A percentile compares a stretch with the other conserved stretches of the same genome.
Conservation (phyloP, 352 stramenopile genomes). For the Pythium brassicae region DNA sequence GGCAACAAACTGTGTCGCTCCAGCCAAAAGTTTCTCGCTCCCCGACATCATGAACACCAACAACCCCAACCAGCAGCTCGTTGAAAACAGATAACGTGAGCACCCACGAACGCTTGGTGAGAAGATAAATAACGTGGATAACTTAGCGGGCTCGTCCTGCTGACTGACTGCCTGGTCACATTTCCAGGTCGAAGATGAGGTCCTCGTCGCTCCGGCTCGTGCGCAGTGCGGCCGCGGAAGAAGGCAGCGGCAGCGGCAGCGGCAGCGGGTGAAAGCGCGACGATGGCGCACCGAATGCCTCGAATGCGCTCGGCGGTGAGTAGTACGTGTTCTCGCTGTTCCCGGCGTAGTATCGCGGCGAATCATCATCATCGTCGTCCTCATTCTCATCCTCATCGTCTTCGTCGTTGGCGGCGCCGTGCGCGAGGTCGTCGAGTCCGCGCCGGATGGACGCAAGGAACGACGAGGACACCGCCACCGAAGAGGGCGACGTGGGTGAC, state of each 20-base stretch:
- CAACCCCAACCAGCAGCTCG: no score
- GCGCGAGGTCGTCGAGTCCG: constrained; percentile 16
- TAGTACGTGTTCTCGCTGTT: constrained; percentile 18
- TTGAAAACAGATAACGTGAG: no score
- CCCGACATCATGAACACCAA: no score
- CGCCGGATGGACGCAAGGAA: constrained; percentile 17
- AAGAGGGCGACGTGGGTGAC: constrained; percentile 12
- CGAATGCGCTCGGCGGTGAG: constrained; percentile 9
- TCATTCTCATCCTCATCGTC: constrained; percentile 15
- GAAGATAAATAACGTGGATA: no score
- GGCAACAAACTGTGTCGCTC: no score
- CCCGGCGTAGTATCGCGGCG: constrained; percentile 14
- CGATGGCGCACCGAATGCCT: not conserved
- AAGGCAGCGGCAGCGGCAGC: not conserved
- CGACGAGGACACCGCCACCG: constrained; percentile 9
- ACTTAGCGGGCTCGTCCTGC: no score
- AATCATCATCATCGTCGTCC: constrained; percentile 3
- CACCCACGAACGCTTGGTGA: no score
- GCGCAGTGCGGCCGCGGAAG: not conserved
- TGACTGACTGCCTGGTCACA: no score
- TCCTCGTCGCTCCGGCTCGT: constrained; percentile 7
- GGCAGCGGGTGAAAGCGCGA: not conserved
- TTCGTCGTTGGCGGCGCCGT: constrained; percentile 5
- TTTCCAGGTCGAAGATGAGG: constrained; percentile 22
- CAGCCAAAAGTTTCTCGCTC: no score